Conservation (phyloP, 495 filamentous ascomycete species). For the Trichoderma parareesei region DNA sequence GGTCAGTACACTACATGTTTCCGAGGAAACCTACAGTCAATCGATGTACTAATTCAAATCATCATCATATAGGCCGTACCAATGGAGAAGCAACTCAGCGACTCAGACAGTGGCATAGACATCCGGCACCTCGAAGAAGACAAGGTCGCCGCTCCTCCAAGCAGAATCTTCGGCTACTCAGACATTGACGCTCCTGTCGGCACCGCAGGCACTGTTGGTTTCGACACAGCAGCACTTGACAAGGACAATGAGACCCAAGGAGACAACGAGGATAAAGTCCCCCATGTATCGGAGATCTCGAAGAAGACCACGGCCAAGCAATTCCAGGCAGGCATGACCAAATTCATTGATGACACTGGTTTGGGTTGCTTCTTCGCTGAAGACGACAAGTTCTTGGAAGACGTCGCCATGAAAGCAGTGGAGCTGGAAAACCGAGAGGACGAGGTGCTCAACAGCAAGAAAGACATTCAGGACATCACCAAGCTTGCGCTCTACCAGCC, state of each 20-base stretch:
- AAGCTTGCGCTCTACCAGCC: not conserved
- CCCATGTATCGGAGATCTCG: too few relatives aligned
- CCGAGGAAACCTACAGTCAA: not conserved
- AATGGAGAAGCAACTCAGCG: too few relatives aligned
- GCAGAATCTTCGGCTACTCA: too few relatives aligned
- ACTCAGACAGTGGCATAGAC: too few relatives aligned
- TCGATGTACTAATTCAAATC: too few relatives aligned
- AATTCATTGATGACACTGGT: not conserved
- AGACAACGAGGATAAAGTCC: not conserved
- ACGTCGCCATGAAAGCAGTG: not conserved
- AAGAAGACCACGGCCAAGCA: not conserved
- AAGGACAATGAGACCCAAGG: not conserved
- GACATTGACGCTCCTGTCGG: too few relatives aligned
- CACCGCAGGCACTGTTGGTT: too few relatives aligned
- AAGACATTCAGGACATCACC: not conserved
- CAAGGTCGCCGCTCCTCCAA: too few relatives aligned
- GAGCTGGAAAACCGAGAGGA: not conserved
- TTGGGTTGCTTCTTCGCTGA: not conserved
- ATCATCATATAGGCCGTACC: too few relatives aligned
- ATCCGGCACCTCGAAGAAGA: too few relatives aligned
- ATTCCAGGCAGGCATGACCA: not conserved
- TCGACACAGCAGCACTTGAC: too few relatives aligned
- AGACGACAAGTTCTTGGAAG: not conserved
- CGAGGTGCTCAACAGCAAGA: not conserved
- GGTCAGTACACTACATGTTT: too few relatives aligned